Evolutionary conservation across 345 rosid species (phyloP).

Genomic region (Leavenworthia alabamica): DNA sequence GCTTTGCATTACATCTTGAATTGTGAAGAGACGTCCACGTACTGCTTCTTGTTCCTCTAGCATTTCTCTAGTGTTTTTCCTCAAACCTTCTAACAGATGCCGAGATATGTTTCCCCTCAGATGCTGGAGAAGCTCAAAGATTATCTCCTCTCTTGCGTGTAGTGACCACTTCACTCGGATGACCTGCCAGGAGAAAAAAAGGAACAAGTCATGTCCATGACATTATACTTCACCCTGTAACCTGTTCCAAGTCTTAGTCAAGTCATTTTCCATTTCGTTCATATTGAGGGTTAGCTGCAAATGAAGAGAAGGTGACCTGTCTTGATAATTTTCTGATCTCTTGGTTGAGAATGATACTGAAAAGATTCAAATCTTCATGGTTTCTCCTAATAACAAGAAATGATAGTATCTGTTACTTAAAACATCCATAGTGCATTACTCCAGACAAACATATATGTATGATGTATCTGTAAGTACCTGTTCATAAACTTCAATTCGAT

Average conservation of each 20-base stretch:
- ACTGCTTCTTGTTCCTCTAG: slow-evolving; percentile 98
- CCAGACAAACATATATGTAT: neutral
- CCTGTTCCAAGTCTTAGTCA: neutral
- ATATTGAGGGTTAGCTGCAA: neutral
- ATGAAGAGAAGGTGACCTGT: slow-evolving; percentile 38
- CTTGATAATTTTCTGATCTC: slow-evolving; percentile 79
- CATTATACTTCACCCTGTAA: neutral
- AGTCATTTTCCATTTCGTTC: neutral
- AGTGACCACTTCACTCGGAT: slow-evolving; percentile 98
- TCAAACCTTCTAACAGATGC: slow-evolving; percentile 48
- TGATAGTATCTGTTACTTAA: neutral
- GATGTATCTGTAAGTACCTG: slow-evolving; percentile 43
- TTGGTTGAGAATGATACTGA: slow-evolving; percentile 81
- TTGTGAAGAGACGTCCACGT: slow-evolving; percentile 90
- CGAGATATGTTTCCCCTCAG: slow-evolving; percentile 56
- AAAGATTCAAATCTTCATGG: slow-evolving; percentile 81
- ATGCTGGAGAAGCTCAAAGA: slow-evolving; percentile 87
- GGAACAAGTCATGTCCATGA: neutral
- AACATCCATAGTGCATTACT: neutral
- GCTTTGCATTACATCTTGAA: slow-evolving; percentile 98
- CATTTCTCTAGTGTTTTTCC: slow-evolving; percentile 81
- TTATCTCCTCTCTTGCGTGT: slow-evolving; percentile 95
- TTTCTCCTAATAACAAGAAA: slow-evolving; percentile 54
- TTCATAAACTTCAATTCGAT: slow-evolving; percentile 87
- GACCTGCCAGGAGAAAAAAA: slow-evolving; percentile 40